A percentile compares a stretch with the other conserved stretches of the same genome.
phyloP scores from a whole-genome alignment of 2,329 filamentous ascomycete genomes.

The Elsinoe ampelina region DNA sequence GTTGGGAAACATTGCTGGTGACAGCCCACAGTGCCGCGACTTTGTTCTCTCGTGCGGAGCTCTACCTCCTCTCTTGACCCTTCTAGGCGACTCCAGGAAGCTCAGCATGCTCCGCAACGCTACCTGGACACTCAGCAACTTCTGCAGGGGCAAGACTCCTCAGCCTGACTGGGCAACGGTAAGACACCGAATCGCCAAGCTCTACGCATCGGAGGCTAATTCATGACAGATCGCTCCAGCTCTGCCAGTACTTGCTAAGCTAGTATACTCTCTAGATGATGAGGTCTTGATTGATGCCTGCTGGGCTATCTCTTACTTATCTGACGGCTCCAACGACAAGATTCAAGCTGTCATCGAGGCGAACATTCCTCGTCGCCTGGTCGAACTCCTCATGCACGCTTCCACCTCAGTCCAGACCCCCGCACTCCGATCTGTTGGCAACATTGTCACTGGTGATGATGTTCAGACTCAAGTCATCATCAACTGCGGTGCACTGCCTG shows the following conservation, averaged over 20 bases:
- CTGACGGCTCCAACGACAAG: slow-evolving; percentile 96
- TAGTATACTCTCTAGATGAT: slow-evolving; percentile 96
- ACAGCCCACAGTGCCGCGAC: slow-evolving; percentile 94
- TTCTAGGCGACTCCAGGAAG: slow-evolving; percentile 95
- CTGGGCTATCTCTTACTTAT: slow-evolving; percentile 98
- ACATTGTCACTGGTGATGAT: slow-evolving; percentile 97
- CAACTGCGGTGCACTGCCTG: slow-evolving; percentile 89
- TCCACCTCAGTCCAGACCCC: slow-evolving; percentile 98
- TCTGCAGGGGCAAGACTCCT: slow-evolving; percentile 98
- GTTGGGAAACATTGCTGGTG: slow-evolving; percentile 95
- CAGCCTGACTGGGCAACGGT: slow-evolving; percentile 97
- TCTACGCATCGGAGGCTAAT: slow-evolving; percentile 4
- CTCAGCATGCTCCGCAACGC: slow-evolving; percentile 98
- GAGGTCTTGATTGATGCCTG: slow-evolving; percentile 98
- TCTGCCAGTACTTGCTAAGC: slow-evolving; percentile 87
- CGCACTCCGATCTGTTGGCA: slow-evolving; percentile 90
- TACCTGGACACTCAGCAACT: slow-evolving; percentile 98
- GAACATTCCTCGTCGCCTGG: slow-evolving; percentile 88
- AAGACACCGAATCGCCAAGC: slow-evolving; percentile 35
- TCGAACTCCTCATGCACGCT: slow-evolving; percentile 95
- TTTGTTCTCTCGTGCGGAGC: slow-evolving; percentile 89
- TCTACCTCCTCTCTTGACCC: slow-evolving; percentile 75
- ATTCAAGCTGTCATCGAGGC: slow-evolving; percentile 99
- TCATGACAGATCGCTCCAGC: slow-evolving; percentile 75
- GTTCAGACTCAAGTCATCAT: slow-evolving; percentile 99